Percentiles rank a stretch among this genome's conserved stretches.
These are phyloP conservation scores for Plasmodium fragile DNA, from an alignment of 169 alveolate genomes.

Conservation along the genomic window DNA sequence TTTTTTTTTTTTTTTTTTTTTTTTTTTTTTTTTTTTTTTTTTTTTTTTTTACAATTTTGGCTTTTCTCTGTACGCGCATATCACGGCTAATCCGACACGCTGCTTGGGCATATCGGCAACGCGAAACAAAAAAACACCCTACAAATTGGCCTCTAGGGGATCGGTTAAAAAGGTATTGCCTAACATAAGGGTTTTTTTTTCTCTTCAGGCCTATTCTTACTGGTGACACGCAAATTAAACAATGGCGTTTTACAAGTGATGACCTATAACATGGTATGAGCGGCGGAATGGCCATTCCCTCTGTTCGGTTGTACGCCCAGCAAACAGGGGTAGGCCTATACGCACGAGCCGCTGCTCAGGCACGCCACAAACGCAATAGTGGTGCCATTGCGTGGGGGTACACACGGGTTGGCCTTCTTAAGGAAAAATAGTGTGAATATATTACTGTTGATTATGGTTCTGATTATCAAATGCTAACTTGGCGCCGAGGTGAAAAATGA, in stretches of 20 bases:
- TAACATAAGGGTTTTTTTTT: not conserved
- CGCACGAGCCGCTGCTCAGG: not conserved
- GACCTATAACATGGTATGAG: not conserved
- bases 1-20: no score
- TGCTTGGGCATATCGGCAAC: not conserved
- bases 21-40: conserved; percentile 40
- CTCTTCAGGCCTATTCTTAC: not conserved
- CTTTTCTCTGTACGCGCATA: not conserved
- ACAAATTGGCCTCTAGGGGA: not conserved
- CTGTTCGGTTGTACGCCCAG: not conserved
- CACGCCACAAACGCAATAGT: not conserved
- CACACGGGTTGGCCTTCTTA: not conserved
- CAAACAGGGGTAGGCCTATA: not conserved
- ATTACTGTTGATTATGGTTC: not conserved
- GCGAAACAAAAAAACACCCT: not conserved
- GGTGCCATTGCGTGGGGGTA: not conserved
- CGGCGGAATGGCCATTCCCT: not conserved
- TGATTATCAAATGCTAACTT: not conserved
- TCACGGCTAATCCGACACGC: not conserved
- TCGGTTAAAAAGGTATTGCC: not conserved
- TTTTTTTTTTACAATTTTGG: conserved; percentile 12
- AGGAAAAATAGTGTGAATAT: not conserved
- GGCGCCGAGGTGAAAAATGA: not conserved
- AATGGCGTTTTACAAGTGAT: not conserved
- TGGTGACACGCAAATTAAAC: not conserved